These are phyloP conservation scores for Gossypium stocksii DNA, from an alignment of 345 rosid species.

Conservation along the genomic window DNA sequence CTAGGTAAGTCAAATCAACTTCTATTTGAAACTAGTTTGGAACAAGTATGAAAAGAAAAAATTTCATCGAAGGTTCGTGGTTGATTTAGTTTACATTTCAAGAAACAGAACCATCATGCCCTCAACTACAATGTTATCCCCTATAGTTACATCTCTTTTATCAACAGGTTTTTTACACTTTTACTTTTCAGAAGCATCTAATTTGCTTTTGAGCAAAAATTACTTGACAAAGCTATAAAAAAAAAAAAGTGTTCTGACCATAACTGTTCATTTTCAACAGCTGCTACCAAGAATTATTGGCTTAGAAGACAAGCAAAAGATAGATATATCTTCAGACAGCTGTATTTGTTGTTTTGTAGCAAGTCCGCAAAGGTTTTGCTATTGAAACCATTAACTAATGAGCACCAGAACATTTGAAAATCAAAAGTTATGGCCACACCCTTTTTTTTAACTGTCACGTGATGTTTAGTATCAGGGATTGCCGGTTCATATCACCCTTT, in stretches of 20 bases:
- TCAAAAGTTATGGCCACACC: not conserved
- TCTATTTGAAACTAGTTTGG: not conserved
- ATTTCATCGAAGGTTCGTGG: not conserved
- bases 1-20: not conserved
- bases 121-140: not conserved
- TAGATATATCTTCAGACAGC: not conserved
- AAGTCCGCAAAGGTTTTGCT: not conserved
- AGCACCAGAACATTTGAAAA: not conserved
- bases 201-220: not conserved
- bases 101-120: not conserved
- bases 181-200: not conserved
- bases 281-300: not conserved
- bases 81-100: not conserved
- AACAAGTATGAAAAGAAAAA: not conserved
- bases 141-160: not conserved
- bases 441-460: not conserved
- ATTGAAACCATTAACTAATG: not conserved
- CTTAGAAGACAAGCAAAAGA: not conserved
- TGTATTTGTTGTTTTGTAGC: not conserved
- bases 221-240: not conserved
- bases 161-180: not conserved
- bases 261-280: not conserved
- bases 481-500: not conserved
- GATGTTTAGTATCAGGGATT: not conserved
- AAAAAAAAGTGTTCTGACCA: not conserved